Conservation (phyloP, 78 protist species). For the Ministeria vibrans region DNA sequence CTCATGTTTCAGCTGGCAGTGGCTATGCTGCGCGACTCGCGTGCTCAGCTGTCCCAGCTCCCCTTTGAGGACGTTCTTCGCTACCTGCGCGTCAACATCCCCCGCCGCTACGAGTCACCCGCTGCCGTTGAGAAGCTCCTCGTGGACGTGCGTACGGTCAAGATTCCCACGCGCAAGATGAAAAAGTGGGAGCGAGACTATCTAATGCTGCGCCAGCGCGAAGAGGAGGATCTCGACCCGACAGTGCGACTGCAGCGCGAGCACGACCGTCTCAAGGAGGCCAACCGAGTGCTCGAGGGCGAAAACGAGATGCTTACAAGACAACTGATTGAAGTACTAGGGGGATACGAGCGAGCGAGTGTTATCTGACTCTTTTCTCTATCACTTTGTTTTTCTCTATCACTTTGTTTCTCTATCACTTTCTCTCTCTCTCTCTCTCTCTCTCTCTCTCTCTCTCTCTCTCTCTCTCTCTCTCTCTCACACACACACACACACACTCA, state of each 20-base stretch:
- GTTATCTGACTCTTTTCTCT: too few relatives aligned
- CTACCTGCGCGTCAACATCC: neutral
- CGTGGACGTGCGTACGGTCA: neutral
- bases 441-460: too few relatives aligned
- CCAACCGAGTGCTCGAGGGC: neutral
- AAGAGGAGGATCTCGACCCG: neutral
- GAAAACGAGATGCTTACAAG: neutral
- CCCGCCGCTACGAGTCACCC: neutral
- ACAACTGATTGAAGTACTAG: too few relatives aligned
- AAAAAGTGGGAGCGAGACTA: neutral
- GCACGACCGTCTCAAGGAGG: neutral
- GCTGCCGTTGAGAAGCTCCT: neutral
- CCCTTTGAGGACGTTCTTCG: neutral
- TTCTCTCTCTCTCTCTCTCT: too few relatives aligned
- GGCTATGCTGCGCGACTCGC: neutral
- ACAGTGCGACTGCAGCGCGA: neutral
- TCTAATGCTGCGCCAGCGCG: neutral
- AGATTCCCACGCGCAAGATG: neutral
- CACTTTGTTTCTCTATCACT: too few relatives aligned
- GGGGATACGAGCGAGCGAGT: too few relatives aligned
- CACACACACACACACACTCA: too few relatives aligned
- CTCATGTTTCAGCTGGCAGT: neutral
- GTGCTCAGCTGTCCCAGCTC: neutral
- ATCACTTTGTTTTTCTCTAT: too few relatives aligned
- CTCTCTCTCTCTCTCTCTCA: too few relatives aligned